Evolutionary conservation across 108 stramenopile genomes (phyloP).

Genomic region (Cyclotella distinguenda): DNA sequence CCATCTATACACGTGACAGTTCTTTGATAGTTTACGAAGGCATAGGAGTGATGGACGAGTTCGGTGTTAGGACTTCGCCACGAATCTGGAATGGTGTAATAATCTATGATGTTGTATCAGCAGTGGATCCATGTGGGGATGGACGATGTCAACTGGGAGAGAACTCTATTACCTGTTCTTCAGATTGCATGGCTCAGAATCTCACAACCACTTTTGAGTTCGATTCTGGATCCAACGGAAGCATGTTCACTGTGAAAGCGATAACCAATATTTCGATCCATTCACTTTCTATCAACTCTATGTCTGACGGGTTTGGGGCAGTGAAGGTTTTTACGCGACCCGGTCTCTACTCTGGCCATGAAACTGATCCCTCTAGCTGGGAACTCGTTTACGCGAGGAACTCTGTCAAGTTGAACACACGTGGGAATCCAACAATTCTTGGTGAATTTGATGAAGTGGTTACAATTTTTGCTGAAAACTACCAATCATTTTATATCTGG

Average conservation of each 20-base stretch:
- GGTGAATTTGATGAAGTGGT: constrained; percentile 15
- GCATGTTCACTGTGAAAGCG: constrained; percentile 20
- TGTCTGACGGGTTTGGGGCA: constrained; percentile 10
- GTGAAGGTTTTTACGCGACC: constrained; percentile 26
- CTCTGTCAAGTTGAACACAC: background rate
- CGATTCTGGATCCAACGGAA: constrained; percentile 22
- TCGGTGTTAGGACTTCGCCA: background rate
- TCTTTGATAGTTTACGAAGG: constrained; percentile 17
- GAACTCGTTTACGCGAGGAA: constrained; percentile 9
- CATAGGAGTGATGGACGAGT: constrained; percentile 6
- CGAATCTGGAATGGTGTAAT: constrained; percentile 2
- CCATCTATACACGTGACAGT: background rate
- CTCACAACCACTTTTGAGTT: constrained; percentile 20
- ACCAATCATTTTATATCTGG: constrained; percentile 24
- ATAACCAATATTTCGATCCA: constrained; percentile 9
- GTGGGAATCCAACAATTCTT: constrained; percentile 15
- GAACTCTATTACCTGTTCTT: constrained; percentile 4
- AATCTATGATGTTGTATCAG: background rate
- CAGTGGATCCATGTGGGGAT: constrained; percentile 3
- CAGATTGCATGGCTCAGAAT: constrained; percentile 9
- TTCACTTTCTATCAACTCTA: constrained; percentile 16
- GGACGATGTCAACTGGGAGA: background rate
- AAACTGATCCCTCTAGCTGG: constrained; percentile 18
- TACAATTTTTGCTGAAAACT: background rate
- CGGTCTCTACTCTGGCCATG: constrained; percentile 16